Evolutionary conservation across 768 basidiomycete genomes (phyloP).

Genomic region (Lyophyllum decastes): DNA sequence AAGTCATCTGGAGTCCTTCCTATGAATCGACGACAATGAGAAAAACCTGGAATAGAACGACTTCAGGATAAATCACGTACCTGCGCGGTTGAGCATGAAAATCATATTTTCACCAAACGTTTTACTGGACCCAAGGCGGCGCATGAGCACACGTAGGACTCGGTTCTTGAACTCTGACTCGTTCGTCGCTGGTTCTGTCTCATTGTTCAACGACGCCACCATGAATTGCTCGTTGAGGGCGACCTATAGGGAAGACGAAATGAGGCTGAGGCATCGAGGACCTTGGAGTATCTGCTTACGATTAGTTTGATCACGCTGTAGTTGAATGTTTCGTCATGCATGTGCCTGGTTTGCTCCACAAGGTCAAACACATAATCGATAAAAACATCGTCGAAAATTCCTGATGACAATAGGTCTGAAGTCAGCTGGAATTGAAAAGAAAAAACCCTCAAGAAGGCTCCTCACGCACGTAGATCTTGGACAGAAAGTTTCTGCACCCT

Average conservation of each 20-base stretch:
- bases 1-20: slow-evolving; percentile 87
- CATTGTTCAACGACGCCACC: slow-evolving; percentile 68
- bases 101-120: slow-evolving; percentile 99
- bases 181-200: slow-evolving; percentile 21
- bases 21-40: slow-evolving; percentile 27
- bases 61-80: slow-evolving; percentile 45
- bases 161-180: slow-evolving; percentile 61
- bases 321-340: slow-evolving; percentile 91
- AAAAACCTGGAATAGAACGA: neutral
- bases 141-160: slow-evolving; percentile 79
- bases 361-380: slow-evolving; percentile 90
- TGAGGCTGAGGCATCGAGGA: neutral
- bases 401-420: slow-evolving; percentile 38
- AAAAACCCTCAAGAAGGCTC: neutral
- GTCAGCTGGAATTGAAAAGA: neutral
- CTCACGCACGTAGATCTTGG: slow-evolving; percentile 73
- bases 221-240: slow-evolving; percentile 98
- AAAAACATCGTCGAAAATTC: slow-evolving; percentile 78
- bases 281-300: slow-evolving; percentile 45
- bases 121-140: slow-evolving; percentile 83
- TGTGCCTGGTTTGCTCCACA: slow-evolving; percentile 87
- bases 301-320: slow-evolving; percentile 95
- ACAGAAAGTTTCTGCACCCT: slow-evolving; percentile 82
- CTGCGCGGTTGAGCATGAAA: slow-evolving; percentile 96
- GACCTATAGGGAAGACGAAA: slow-evolving; percentile 49